These are phyloP conservation scores for Penicillium longicatenatum DNA, from an alignment of 495 filamentous ascomycete genomes.

Conservation along the genomic window DNA sequence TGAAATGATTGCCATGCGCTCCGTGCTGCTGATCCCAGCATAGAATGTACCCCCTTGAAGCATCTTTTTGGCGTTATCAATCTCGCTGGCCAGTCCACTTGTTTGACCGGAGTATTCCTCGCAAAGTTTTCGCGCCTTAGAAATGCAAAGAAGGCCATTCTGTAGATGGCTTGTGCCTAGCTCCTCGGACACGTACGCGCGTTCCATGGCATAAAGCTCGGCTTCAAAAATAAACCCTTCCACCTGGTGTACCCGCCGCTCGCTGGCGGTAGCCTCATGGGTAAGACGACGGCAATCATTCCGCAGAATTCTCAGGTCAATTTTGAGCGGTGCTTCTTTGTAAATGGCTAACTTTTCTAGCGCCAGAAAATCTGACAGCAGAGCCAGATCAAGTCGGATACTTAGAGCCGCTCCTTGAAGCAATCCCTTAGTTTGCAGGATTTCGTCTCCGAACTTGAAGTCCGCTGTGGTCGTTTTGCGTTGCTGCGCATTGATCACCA, in stretches of 20 bases:
- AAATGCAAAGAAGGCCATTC: neutral
- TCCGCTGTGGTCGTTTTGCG: constrained; percentile 35
- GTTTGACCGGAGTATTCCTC: neutral
- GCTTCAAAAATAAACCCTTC: constrained; percentile 39
- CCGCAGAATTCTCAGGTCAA: neutral
- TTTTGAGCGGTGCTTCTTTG: neutral
- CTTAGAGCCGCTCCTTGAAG: constrained; percentile 53
- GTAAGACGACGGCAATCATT: neutral
- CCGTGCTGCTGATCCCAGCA: neutral
- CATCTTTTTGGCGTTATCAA: neutral
- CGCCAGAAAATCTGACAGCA: constrained; percentile 56
- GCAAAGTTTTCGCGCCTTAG: neutral
- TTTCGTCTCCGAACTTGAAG: constrained; percentile 44
- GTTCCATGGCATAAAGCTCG: constrained; percentile 41
- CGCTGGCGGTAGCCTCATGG: neutral
- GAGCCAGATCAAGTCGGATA: constrained; percentile 55
- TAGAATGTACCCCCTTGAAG: neutral
- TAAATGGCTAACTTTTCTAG: neutral
- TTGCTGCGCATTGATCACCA: constrained; percentile 32
- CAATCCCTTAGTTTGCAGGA: constrained; percentile 49
- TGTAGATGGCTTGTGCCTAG: constrained; percentile 7
- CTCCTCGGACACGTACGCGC: neutral
- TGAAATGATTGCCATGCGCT: neutral
- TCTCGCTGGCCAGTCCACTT: neutral
- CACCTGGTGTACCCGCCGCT: constrained; percentile 21